phyloP scores from a whole-genome alignment of 2,329 filamentous ascomycete species.

The Verticillium nonalfalfae region DNA sequence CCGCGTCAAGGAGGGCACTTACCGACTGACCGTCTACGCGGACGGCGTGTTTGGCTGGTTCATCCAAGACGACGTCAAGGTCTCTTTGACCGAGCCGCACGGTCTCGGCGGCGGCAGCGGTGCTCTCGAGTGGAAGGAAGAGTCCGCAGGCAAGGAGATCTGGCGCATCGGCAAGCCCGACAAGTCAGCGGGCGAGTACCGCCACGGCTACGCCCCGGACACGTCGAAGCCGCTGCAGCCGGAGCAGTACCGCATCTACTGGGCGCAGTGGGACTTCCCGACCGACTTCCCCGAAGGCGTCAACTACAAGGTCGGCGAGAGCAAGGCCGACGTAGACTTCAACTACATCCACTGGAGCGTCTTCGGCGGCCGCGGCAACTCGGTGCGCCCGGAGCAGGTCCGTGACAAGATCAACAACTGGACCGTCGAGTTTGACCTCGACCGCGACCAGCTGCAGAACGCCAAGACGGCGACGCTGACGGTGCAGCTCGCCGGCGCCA shows the following conservation, averaged over 20 bases:
- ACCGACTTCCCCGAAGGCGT: constrained; percentile 54
- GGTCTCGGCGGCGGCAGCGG: constrained; percentile 1
- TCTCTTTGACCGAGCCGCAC: constrained; percentile 24
- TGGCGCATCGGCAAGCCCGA: constrained; percentile 59
- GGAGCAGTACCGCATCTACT: constrained; percentile 56
- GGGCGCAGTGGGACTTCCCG: constrained; percentile 52
- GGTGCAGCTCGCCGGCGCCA: constrained; percentile 55
- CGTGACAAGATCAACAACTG: constrained; percentile 49
- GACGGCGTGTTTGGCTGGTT: constrained; percentile 56
- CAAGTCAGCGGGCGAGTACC: constrained; percentile 53
- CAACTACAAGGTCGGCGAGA: constrained; percentile 48
- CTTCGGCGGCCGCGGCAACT: constrained; percentile 47
- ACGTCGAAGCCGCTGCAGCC: constrained; percentile 41
- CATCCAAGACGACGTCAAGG: constrained; percentile 39
- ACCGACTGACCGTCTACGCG: constrained; percentile 57
- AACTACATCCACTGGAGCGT: constrained; percentile 60
- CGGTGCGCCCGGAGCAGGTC: constrained; percentile 35
- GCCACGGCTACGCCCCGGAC: constrained; percentile 47
- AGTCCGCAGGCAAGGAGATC: constrained; percentile 50
- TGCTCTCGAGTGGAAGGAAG: constrained; percentile 42
- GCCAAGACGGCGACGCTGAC: constrained; percentile 54
- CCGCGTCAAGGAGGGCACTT: constrained; percentile 49
- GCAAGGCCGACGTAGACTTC: constrained; percentile 37
- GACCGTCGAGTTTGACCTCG: constrained; percentile 48
- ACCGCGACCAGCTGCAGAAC: constrained; percentile 28